Conservation (phyloP, 306 rosid genomes). For the Cicer pinnatifidum region DNA sequence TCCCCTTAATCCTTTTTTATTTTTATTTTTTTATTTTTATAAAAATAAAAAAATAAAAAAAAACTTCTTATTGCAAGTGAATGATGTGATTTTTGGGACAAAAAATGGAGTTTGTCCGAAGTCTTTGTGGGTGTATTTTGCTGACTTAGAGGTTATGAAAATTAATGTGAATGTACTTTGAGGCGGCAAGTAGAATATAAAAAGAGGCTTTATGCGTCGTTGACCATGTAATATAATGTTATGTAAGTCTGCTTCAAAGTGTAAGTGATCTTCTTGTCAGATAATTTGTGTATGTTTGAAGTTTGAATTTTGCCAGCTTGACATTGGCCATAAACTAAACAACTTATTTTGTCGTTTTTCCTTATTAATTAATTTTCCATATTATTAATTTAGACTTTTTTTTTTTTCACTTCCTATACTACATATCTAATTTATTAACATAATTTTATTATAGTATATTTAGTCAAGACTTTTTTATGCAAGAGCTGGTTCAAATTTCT, state of each 20-base stretch:
- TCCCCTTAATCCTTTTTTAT: neutral
- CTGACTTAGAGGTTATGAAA: conserved; percentile 3
- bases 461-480: neutral
- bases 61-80: neutral
- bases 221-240: no score
- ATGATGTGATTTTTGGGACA: neutral
- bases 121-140: neutral
- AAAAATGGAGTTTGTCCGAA: neutral
- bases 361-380: no score
- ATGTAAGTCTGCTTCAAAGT: no score
- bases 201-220: no score
- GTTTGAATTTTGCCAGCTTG: neutral
- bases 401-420: no score
- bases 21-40: neutral
- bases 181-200: no score
- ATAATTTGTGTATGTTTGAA: neutral
- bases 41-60: no score
- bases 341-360: no score
- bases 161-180: neutral
- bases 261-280: no score
- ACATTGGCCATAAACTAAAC: neutral
- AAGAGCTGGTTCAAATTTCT: conserved; percentile 1
- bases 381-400: no score
- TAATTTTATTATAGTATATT: no score
- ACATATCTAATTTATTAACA: no score